These are phyloP conservation scores for Blastobotrys serpentis DNA, from an alignment of 1,139 yeast genomes.

Conservation along the genomic window DNA sequence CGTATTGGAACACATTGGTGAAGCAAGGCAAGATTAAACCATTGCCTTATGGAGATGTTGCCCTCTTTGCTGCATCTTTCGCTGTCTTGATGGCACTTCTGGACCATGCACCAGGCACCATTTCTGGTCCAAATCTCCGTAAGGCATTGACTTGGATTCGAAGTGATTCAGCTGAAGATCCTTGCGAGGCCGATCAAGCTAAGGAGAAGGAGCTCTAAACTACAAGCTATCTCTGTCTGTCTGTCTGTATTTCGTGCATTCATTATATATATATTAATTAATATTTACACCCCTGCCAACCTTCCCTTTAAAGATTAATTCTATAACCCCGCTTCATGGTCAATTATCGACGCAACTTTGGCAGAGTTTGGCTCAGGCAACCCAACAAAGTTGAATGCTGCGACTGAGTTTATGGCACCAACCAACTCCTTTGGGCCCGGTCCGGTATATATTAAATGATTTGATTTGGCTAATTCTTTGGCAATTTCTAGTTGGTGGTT, in stretches of 20 bases:
- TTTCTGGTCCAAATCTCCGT: constrained; percentile 37
- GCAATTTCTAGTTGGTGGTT: constrained; percentile 88
- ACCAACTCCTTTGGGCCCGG: constrained; percentile 22
- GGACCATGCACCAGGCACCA: constrained; percentile 37
- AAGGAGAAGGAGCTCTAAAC: constrained; percentile 1
- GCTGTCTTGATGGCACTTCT: constrained; percentile 38
- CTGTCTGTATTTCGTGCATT: too few species aligned
- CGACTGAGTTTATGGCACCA: constrained; percentile 5
- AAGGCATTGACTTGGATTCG: constrained; percentile 38
- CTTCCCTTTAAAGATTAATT: too few species aligned
- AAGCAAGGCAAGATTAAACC: constrained; percentile 31
- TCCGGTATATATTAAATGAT: constrained; percentile 34
- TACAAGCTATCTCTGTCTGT: too few species aligned
- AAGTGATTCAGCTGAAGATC: constrained; percentile 19
- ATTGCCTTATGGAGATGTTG: constrained; percentile 35
- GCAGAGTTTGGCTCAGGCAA: constrained; percentile 28
- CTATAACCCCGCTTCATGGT: constrained; percentile 28
- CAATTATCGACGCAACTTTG: constrained; percentile 27
- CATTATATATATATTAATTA: not conserved
- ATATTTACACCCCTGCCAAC: too few species aligned
- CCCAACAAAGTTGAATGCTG: constrained; percentile 19
- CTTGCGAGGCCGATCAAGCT: not conserved
- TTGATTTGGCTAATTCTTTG: constrained; percentile 46
- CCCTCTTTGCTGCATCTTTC: constrained; percentile 37
- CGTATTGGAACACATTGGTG: constrained; percentile 39